Conservation (phyloP, 495 filamentous ascomycete species). For the Pyrenula aspistea region DNA sequence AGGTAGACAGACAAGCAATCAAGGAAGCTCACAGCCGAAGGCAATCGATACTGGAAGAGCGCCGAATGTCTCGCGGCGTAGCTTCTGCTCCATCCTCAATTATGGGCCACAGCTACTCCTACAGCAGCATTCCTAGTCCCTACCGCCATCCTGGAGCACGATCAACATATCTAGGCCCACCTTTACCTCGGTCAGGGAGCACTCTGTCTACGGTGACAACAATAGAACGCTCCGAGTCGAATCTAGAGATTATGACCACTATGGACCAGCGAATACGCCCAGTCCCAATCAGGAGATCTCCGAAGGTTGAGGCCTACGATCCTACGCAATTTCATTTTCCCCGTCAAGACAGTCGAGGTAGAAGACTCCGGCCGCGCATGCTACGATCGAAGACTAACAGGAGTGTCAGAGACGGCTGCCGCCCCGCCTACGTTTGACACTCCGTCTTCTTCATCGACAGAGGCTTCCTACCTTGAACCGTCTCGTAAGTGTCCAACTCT, state of each 20-base stretch:
- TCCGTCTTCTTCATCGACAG: neutral
- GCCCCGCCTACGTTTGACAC: neutral
- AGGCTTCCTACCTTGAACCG: neutral
- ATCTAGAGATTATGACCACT: neutral
- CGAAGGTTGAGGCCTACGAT: neutral
- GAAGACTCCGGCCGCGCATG: neutral
- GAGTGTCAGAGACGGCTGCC: neutral
- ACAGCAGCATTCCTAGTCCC: neutral
- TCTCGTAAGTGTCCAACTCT: neutral
- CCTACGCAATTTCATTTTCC: neutral
- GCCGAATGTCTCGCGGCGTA: neutral
- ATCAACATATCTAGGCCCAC: neutral
- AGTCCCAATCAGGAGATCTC: neutral
- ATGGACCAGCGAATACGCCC: neutral
- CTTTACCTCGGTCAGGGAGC: neutral
- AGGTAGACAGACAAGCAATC: slow-evolving; percentile 11
- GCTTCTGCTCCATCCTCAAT: neutral
- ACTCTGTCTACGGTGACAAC: neutral
- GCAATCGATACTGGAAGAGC: neutral
- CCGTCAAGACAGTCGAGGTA: neutral
- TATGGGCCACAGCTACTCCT: neutral
- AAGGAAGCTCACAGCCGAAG: slow-evolving; percentile 5
- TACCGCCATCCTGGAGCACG: neutral
- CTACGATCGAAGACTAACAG: neutral
- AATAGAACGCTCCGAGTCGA: neutral